Base-by-base conservation (phyloP, 2,329 filamentous ascomycete species). In the Byssothecium circinans region DNA sequence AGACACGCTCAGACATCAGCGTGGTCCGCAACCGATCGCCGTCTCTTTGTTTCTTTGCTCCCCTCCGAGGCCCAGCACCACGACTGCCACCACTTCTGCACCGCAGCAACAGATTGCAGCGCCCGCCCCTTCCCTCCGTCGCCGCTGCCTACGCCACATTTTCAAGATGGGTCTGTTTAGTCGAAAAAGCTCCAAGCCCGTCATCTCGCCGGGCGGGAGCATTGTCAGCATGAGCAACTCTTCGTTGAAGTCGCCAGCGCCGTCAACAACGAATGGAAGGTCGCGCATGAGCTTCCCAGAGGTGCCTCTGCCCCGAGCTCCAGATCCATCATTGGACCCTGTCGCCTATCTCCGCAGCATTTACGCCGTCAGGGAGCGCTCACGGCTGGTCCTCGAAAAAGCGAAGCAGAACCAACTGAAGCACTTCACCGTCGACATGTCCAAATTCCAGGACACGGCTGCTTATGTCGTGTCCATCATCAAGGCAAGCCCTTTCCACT, bases 391-490 rank as follows among this genome's bases (percentile, higher is more conserved):
- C 43, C 80, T 89, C 51, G 82, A 88, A 54, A 91, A 88, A 75
- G 89, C 91, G 8, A 79, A 88, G 62, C 80, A 78, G 56, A 89
- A 95, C 65, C 79, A 88, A 59, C 80, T 96, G 52, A 83, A 82
- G 59, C 91, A 96, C 69, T 96, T 96, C 62, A 86, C 89, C 56
- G 90, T 96, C 39, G 91, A 96, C 71, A 84, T 91, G 79, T 74
- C 73, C 73, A 95, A 92, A 72, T 92, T 96, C 68, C 74, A 79
- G 37, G 88, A 92, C 56, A 92, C 92, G 1, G 89, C 91, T 12
- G 81, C 81, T 36, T 96, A 95, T 68, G 88, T 96, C 8, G 86
- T 92, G n/a, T 86, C 88, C 33, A 92, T 96, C 55, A 95, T 96
- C 77, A 96, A 95, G 87, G 91, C 91, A 75, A 57, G 79, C n/a